phyloP scores from a whole-genome alignment of 1,139 yeast genomes.

The Magnusiomyces tetraspermus region DNA sequence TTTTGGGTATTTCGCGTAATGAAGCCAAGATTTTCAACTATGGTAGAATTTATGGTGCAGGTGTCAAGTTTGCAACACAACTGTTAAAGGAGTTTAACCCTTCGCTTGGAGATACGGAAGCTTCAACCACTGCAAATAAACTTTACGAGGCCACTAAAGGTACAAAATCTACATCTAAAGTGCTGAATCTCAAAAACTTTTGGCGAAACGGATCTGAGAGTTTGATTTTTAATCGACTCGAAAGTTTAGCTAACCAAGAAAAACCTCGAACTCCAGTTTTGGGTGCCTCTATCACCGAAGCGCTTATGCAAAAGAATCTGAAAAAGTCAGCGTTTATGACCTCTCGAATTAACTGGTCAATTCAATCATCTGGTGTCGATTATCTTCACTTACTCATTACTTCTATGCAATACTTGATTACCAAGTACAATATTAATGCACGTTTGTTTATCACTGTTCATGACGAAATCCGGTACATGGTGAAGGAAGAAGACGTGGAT shows the following conservation, averaged over 20 bases:
- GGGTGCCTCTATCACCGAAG: slow-evolving; percentile 89
- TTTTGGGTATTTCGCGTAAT: slow-evolving; percentile 78
- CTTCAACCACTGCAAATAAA: slow-evolving; percentile 54
- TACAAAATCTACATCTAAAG: slow-evolving; percentile 31
- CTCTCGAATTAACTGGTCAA: slow-evolving; percentile 93
- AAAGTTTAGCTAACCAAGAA: slow-evolving; percentile 76
- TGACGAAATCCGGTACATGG: slow-evolving; percentile 84
- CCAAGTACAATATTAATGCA: slow-evolving; percentile 60
- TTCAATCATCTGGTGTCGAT: slow-evolving; percentile 97
- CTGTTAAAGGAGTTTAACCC: slow-evolving; percentile 78
- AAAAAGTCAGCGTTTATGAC: slow-evolving; percentile 61
- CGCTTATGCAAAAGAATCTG: slow-evolving; percentile 59
- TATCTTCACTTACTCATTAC: slow-evolving; percentile 77
- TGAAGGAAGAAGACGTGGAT: slow-evolving; percentile 61
- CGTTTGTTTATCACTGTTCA: slow-evolving; percentile 83
- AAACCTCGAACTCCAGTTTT: slow-evolving; percentile 83
- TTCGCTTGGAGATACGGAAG: slow-evolving; percentile 54
- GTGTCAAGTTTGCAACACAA: slow-evolving; percentile 77
- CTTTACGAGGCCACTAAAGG: slow-evolving; percentile 85
- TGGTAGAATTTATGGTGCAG: slow-evolving; percentile 97
- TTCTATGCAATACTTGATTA: slow-evolving; percentile 76
- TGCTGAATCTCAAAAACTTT: slow-evolving; percentile 23
- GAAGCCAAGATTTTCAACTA: slow-evolving; percentile 95
- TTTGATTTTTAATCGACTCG: slow-evolving; percentile 78
- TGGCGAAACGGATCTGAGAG: slow-evolving; percentile 96